Evolutionary conservation across 805 yeast species (phyloP).

Genomic region (Metschnikowia shivogae): DNA sequence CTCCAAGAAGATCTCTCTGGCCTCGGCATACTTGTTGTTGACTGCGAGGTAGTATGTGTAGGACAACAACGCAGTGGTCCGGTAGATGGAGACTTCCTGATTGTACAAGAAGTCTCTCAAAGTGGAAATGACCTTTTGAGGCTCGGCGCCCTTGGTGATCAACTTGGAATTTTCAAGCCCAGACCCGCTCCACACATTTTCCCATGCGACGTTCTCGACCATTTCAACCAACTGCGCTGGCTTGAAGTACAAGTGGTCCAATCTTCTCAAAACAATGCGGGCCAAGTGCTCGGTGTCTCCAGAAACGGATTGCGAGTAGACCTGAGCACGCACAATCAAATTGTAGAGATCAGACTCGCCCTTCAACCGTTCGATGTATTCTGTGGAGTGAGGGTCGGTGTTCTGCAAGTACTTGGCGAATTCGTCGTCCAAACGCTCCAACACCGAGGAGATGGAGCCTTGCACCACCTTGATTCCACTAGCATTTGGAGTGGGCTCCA

Average conservation of each 20-base stretch:
- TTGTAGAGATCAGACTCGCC: conserved; percentile 78
- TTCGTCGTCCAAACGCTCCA: conserved; percentile 95
- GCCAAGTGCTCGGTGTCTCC: conserved; percentile 57
- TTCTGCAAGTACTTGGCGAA: conserved; percentile 80
- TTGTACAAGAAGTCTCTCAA: conserved; percentile 62
- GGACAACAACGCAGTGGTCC: conserved; percentile 78
- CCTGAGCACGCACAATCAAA: conserved; percentile 77
- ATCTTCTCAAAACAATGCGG: conserved; percentile 74
- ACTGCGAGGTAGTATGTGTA: conserved; percentile 90
- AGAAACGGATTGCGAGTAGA: conserved; percentile 69
- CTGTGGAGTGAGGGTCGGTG: conserved; percentile 93
- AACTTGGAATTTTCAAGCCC: conserved; percentile 21
- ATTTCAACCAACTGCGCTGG: conserved; percentile 67
- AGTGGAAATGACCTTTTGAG: conserved; percentile 53
- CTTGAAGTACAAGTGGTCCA: conserved; percentile 92
- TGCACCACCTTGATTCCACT: conserved; percentile 67
- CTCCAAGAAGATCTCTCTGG: conserved; percentile 82
- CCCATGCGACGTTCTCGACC: conserved; percentile 78
- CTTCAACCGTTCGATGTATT: conserved; percentile 83
- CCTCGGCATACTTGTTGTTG: conserved; percentile 75
- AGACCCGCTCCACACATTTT: conserved; percentile 31
- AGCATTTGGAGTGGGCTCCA: conserved; percentile 55
- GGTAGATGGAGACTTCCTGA: conserved; percentile 63
- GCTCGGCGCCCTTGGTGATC: conserved; percentile 31
- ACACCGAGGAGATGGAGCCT: conserved; percentile 81